A percentile compares a stretch with the other conserved stretches of the same genome.
Conservation (phyloP, 495 filamentous ascomycete species). For the Thermothielavioides terrestris region DNA sequence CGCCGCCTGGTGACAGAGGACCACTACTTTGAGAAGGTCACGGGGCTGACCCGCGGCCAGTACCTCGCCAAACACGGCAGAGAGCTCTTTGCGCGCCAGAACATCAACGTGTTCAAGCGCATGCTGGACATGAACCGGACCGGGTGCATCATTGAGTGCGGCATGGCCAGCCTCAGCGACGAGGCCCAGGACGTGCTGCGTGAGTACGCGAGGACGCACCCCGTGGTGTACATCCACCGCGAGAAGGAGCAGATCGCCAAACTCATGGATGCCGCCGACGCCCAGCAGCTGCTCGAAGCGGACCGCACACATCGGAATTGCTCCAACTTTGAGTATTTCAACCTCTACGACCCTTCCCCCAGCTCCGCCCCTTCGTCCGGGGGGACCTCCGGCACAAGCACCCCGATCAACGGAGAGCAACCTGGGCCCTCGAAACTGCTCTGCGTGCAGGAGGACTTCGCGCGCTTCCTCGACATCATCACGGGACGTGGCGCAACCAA, state of each 20-base stretch:
- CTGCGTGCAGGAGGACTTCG: conserved; percentile 64
- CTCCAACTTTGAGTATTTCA: conserved; percentile 76
- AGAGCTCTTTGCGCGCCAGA: conserved; percentile 51
- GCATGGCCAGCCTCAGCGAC: conserved; percentile 45
- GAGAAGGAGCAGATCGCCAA: conserved; percentile 57
- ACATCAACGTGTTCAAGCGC: conserved; percentile 52
- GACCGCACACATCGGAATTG: conserved; percentile 52
- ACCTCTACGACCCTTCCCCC: conserved; percentile 46
- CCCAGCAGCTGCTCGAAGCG: conserved; percentile 44
- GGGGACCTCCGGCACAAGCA: conserved; percentile 21
- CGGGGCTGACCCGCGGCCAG: conserved; percentile 51
- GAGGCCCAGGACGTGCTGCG: conserved; percentile 52
- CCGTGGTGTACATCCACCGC: conserved; percentile 65
- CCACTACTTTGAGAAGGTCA: conserved; percentile 58
- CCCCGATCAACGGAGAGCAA: conserved; percentile 27
- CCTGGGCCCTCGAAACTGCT: conserved; percentile 52
- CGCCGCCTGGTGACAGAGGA: conserved; percentile 65
- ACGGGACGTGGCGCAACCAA: conserved; percentile 48
- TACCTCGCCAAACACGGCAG: conserved; percentile 55
- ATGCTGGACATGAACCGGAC: conserved; percentile 57
- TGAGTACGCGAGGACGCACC: conserved; percentile 53
- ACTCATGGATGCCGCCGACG: conserved; percentile 53
- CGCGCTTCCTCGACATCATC: conserved; percentile 58
- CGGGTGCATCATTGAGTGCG: conserved; percentile 64
- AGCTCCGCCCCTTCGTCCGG: background rate